Conservation (phyloP, 192 early-diverging fungal species). For the Dispira parvispora region DNA sequence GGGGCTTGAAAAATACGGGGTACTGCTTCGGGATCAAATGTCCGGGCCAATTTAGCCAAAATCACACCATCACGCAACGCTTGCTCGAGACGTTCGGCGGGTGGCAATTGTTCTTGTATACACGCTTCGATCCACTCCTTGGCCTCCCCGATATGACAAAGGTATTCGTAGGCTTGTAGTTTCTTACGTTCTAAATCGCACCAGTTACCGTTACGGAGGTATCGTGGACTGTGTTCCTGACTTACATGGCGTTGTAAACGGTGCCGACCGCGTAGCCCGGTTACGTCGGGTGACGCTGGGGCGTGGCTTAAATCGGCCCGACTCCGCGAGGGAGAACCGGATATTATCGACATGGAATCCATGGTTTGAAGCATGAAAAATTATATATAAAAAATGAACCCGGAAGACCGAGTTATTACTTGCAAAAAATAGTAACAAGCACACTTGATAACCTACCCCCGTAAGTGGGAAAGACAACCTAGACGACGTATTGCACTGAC, state of each 20-base stretch:
- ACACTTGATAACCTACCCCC: no score
- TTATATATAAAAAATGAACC: no score
- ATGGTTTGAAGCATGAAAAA: neutral
- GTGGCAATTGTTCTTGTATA: conserved; percentile 62
- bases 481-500: no score
- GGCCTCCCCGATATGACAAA: conserved; percentile 97
- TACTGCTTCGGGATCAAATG: conserved; percentile 67
- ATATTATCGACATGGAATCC: neutral
- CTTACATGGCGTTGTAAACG: conserved; percentile 24
- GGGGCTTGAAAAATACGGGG: conserved; percentile 62
- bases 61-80: conserved; percentile 84
- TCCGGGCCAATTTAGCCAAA: conserved; percentile 73
- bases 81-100: conserved; percentile 70
- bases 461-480: no score
- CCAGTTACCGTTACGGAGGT: conserved; percentile 39
- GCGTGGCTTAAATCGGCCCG: conserved; percentile 9
- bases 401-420: no score
- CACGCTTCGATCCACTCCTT: conserved; percentile 99
- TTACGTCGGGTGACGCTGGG: conserved; percentile 31
- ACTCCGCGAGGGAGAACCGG: neutral
- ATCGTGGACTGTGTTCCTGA: conserved; percentile 12
- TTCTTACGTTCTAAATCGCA: conserved; percentile 79
- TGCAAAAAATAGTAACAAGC: no score
- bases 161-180: conserved; percentile 95
- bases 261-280: conserved; percentile 25